Evolutionary conservation across 805 yeast genomes (phyloP), one percentile per base, ranked within the genome.

Genomic region (Geotrichum ghanense): DNA sequence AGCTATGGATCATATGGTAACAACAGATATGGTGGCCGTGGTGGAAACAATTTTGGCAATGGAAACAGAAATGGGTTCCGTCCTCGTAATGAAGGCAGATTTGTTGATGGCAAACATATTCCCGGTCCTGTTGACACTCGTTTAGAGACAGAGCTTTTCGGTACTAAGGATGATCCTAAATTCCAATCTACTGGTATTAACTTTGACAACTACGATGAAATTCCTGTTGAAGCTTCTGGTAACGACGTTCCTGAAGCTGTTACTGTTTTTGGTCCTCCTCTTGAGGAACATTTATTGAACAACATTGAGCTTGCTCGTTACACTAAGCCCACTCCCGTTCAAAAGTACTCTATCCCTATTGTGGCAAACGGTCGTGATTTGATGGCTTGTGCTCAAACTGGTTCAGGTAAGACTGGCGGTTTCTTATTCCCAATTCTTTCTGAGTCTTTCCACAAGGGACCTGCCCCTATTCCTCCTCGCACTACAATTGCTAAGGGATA

Each of bases 341-440:
- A 86, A 67, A 87, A 87, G 70, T 86, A 86, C 74, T 87, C 95
- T 41, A 83, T 87, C 53, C 95, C 95, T 56, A 86, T 87, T 54
- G 90, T 87, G 55, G 86, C 90, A 50, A 79, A 73, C 50, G 87
- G 89, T 60, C 79, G 95, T 70, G 95, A 86, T 69, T 76, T 86
- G 70, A 87, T 86, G 95, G 95, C 95, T 31, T 87, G 95, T 78
- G 95, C 95, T 50, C 95, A 87, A 74, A 86, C 95, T 57, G 95
- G 95, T 82, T 89, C 97, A 50, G 99, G 99, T 78, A 92, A 92
- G 74, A 92, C 99, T 64, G 98, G 97, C 76, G 99, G 98, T 56
- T 92, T 92, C 77, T 74, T 92, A 65, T 92, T 92, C 84, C 98
- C 99, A 53, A 95, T 92, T 47, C 75, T 92, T 58, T 83, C 95